These are phyloP conservation scores for Phytophthora pinifolia DNA, from an alignment of 352 stramenopile species.

Conservation along the genomic window DNA sequence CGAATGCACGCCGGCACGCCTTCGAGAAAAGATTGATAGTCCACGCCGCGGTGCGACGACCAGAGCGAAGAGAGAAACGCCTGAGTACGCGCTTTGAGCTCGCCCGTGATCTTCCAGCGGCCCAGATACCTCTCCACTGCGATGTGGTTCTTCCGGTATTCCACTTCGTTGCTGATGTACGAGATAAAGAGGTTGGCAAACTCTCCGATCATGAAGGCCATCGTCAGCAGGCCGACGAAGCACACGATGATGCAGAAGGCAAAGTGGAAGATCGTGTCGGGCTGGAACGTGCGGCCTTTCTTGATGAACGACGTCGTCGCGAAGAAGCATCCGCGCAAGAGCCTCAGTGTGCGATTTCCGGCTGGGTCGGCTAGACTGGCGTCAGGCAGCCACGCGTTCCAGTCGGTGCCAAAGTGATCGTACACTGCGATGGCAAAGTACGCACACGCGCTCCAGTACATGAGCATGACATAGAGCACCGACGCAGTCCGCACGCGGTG, in stretches of 20 bases:
- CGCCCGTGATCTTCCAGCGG: conserved; percentile 47
- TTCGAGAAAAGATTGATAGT: conserved; percentile 60
- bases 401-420: conserved; percentile 43
- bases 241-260: conserved; percentile 51
- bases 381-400: conserved; percentile 53
- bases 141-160: conserved; percentile 74
- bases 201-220: conserved; percentile 77
- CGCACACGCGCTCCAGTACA: conserved; percentile 61
- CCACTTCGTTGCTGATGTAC: conserved; percentile 70
- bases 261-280: conserved; percentile 44
- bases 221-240: conserved; percentile 55
- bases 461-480: conserved; percentile 52
- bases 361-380: conserved; percentile 32
- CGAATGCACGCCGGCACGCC: conserved; percentile 49
- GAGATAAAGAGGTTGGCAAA: conserved; percentile 72
- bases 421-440: conserved; percentile 60
- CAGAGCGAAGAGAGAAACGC: conserved; percentile 61
- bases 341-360: conserved; percentile 34
- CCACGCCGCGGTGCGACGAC: conserved; percentile 61
- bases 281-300: conserved; percentile 56
- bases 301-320: conserved; percentile 65
- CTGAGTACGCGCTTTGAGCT: conserved; percentile 46
- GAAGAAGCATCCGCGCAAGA: conserved; percentile 60
- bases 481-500: conserved; percentile 47
- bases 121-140: conserved; percentile 58